Evolutionary conservation across 345 rosid genomes (phyloP), one percentile per base, ranked within the genome.

Genomic region (Arabis alpina): DNA sequence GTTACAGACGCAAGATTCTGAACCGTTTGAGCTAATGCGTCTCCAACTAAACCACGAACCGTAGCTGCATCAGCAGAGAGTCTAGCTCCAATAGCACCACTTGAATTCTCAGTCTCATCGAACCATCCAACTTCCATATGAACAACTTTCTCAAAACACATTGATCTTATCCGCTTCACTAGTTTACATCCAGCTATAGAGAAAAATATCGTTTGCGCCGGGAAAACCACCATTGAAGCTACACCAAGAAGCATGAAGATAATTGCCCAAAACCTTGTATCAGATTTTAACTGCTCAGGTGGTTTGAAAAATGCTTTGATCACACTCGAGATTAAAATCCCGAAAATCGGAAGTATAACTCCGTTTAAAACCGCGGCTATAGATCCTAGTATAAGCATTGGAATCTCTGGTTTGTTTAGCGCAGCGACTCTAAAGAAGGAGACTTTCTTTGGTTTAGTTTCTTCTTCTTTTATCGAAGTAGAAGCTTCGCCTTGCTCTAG

Each of bases 61-160:
- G 78, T 64, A 30, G 96, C 90, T 61, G 97, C 97, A 70, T 93
- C 97, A 42, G 91, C 90, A 3, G 97, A 90, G 4, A 90, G 90
- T 63, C 88, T 87, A n/a, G 98, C 83, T 27, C 98, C 96, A 41
- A 90, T 80, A 30, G 85, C 67, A 24, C 97, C 93, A 55, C 92
- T 93, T n/a, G 97, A 93, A 76, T 93, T 86, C 41, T 81, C 80
- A 11, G 88, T 82, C 34, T 82, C 89, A 72, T 93, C 96, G 9
- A 90, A 90, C 93, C 96, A 93, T 19, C 90, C 80, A 56, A 91
- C 82, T 76, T 93, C 96, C 97, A 91, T 93, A 53, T 41, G 72
- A 71, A 93, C 85, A 42, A 88, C 93, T 79, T 84, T 93, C 87
- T 88, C 86, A 67, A 90, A 93, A 72, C 97, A 90, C 70, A 86